Conservation (phyloP, 2,329 filamentous ascomycete species). For the Penicillium hordei region DNA sequence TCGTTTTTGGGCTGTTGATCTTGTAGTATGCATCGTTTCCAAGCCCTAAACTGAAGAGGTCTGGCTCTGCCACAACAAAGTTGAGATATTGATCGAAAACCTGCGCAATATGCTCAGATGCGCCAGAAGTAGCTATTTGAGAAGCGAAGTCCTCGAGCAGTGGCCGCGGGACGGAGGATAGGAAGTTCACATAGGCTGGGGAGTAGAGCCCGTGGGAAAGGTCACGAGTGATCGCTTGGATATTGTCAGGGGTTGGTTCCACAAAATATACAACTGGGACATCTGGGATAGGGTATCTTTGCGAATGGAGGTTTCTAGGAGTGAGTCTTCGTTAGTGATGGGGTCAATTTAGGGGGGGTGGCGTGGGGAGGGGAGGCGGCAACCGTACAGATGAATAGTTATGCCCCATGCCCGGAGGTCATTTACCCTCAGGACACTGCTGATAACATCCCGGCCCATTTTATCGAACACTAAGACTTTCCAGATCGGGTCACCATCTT, state of each 20-base stretch:
- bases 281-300: slow-evolving; percentile 88
- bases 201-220: slow-evolving; percentile 85
- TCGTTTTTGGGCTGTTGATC: slow-evolving; percentile 89
- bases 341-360: not conserved
- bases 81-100: slow-evolving; percentile 97
- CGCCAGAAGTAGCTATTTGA: slow-evolving; percentile 79
- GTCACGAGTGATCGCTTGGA: slow-evolving; percentile 79
- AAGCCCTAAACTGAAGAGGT: slow-evolving; percentile 91
- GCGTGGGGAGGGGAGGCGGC: slow-evolving; percentile 18
- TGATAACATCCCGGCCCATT: slow-evolving; percentile 89
- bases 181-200: slow-evolving; percentile 94
- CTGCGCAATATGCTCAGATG: slow-evolving; percentile 85
- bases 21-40: slow-evolving; percentile 93
- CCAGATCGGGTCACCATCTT: slow-evolving; percentile 92
- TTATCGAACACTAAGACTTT: slow-evolving; percentile 97
- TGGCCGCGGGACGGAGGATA: slow-evolving; percentile 86
- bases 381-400: slow-evolving; percentile 81
- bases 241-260: slow-evolving; percentile 78
- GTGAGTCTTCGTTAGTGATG: slow-evolving; percentile 19
- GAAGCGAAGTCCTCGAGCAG: slow-evolving; percentile 92
- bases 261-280: slow-evolving; percentile 96
- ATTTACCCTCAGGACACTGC: slow-evolving; percentile 89
- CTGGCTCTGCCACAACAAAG: slow-evolving; percentile 92
- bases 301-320: slow-evolving; percentile 71
- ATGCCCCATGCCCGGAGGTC: slow-evolving; percentile 93